These are phyloP conservation scores for Raphanus raphanistrum DNA, from an alignment of 345 rosid genomes.

Conservation along the genomic window DNA sequence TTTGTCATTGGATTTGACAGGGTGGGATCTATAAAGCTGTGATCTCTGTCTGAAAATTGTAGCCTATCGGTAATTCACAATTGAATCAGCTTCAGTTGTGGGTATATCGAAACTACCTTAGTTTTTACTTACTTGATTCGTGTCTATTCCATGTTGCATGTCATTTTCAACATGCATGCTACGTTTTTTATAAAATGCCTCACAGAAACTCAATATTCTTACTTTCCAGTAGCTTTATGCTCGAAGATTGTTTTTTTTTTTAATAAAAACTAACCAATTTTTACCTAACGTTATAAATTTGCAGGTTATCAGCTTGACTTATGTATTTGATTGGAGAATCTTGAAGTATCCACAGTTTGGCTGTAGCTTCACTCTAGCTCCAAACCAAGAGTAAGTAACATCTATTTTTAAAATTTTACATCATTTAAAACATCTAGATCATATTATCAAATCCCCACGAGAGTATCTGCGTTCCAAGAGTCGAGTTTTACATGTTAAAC, in stretches of 20 bases:
- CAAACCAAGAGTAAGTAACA: background rate
- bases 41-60: constrained; percentile 85
- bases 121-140: background rate
- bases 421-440: background rate
- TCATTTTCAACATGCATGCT: constrained; percentile 54
- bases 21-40: constrained; percentile 89
- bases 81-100: background rate
- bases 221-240: background rate
- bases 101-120: background rate
- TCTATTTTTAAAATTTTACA: background rate
- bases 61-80: constrained; percentile 53
- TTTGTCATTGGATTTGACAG: constrained; percentile 34
- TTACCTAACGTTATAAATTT: background rate
- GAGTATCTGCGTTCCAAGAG: background rate
- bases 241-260: background rate
- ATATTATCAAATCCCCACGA: background rate
- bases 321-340: background rate
- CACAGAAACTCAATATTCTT: background rate
- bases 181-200: constrained; percentile 51
- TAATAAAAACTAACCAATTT: background rate
- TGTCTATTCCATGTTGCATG: constrained; percentile 49
- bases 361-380: background rate
- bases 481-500: background rate
- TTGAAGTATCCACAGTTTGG: background rate
- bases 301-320: background rate